Evolutionary conservation across 306 rosid genomes (phyloP).

Genomic region (Luffa acutangula): DNA sequence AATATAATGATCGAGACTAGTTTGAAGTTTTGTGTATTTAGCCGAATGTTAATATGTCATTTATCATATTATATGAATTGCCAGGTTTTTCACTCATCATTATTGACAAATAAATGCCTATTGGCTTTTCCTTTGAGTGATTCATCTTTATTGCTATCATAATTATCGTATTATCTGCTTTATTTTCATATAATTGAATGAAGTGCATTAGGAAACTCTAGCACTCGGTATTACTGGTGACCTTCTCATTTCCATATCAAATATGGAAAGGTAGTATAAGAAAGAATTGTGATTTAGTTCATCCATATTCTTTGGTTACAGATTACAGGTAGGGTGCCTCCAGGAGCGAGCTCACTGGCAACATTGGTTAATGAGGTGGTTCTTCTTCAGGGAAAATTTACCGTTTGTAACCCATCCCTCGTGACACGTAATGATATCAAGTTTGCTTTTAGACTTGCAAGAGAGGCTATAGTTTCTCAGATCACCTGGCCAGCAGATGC

Average conservation of each 20-base stretch:
- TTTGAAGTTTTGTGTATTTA: background rate
- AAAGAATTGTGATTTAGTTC: background rate
- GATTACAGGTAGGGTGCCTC: slow-evolving; percentile 15
- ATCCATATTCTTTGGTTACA: slow-evolving; percentile 7
- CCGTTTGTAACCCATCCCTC: slow-evolving; percentile 26
- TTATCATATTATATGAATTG: background rate
- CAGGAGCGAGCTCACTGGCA: slow-evolving; percentile 11
- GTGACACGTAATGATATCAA: slow-evolving; percentile 17
- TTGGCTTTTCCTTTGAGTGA: background rate
- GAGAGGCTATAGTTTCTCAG: slow-evolving; percentile 58
- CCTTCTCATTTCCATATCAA: background rate
- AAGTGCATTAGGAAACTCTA: background rate
- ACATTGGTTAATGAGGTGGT: slow-evolving; percentile 22
- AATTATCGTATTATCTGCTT: background rate
- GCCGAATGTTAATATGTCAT: background rate
- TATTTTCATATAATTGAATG: background rate
- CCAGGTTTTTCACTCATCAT: background rate
- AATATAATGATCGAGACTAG: background rate
- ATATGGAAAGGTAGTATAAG: background rate
- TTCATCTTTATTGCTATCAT: background rate
- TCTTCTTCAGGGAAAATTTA: slow-evolving; percentile 25
- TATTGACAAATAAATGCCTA: background rate
- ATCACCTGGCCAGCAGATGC: slow-evolving; percentile 24
- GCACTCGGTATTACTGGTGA: background rate
- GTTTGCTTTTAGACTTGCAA: slow-evolving; percentile 55